phyloP scores from a whole-genome alignment of 495 filamentous ascomycete species.

The Parathielavia appendiculata region DNA sequence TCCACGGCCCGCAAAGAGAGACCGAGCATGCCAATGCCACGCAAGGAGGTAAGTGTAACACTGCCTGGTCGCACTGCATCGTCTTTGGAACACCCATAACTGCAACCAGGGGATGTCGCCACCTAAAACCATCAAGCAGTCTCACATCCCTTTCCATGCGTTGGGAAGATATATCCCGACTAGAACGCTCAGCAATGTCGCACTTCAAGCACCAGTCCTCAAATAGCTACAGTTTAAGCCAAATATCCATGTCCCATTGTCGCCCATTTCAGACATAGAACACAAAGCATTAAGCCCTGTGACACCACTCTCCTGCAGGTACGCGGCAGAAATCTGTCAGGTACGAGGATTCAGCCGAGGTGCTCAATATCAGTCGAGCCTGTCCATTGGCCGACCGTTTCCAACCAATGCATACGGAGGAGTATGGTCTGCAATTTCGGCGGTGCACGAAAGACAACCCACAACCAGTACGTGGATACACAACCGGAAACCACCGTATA shows the following conservation, averaged over 20 bases:
- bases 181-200: background rate
- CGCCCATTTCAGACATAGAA: too few species aligned
- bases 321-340: background rate
- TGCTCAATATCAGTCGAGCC: background rate
- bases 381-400: background rate
- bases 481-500: background rate
- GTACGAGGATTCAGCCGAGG: background rate
- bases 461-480: constrained; percentile 1
- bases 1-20: background rate
- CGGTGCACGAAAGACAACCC: background rate
- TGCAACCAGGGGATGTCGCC: background rate
- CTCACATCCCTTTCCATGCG: too few species aligned
- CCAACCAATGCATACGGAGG: too few species aligned
- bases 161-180: background rate
- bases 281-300: background rate
- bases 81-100: background rate
- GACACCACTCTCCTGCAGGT: constrained; percentile 4
- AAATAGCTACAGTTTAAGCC: background rate
- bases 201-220: background rate
- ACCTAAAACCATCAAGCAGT: background rate
- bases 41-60: background rate
- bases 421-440: too few species aligned
- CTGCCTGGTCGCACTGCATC: background rate
- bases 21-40: constrained; percentile 5
- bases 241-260: background rate